Evolutionary conservation across 257 asterid genomes (phyloP), one percentile per base, ranked within the genome.

Genomic region (Fraxinus cuspidata): DNA sequence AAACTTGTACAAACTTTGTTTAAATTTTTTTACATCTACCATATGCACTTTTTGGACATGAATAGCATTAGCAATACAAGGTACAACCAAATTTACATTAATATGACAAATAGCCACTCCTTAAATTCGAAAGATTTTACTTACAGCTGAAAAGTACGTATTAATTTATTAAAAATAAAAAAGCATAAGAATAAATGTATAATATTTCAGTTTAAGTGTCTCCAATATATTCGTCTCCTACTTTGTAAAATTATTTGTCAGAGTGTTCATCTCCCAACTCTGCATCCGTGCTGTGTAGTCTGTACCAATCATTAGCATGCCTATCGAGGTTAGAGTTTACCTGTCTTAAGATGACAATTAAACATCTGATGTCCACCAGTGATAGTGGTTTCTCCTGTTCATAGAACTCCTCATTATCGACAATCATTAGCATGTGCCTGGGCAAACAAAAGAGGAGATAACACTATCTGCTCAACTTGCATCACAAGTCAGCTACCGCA

Each of bases 321-420:
- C 44, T 40, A 16, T 64, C 65, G 75, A 63, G 29, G 37, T 66
- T 73, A 83, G 69, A 70, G 60, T 16, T 79, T 88, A 96, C 99
- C 97, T 96, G 96, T 92, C 97, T 87, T 75, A 96, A 85, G 82
- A 96, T 86, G 81, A 90, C 90, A 84, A 96, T 88, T 85, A 93
- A 87, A 77, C 88, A 86, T 87, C 87, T 82, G 82, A 96, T 93
- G 84, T 93, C 99, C 88, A 72, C 82, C 82, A 93, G 84, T 4
- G 90, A 88, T 65, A 96, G 85, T 77, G 98, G 99, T 87, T 90
- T 93, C 88, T 93, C 98, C 75, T 83, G 96, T 78, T 96, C 99
- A 74, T 96, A 96, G 73, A 96, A 96, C 92, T 96, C 99, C 87
- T 93, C 98, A 76, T 92, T 96, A 74, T 96, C 97, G 79, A 96